Percentiles rank a stretch among this genome's conserved stretches.
phyloP scores from a whole-genome alignment of 352 stramenopile genomes.

The Globisporangium spiculum region DNA sequence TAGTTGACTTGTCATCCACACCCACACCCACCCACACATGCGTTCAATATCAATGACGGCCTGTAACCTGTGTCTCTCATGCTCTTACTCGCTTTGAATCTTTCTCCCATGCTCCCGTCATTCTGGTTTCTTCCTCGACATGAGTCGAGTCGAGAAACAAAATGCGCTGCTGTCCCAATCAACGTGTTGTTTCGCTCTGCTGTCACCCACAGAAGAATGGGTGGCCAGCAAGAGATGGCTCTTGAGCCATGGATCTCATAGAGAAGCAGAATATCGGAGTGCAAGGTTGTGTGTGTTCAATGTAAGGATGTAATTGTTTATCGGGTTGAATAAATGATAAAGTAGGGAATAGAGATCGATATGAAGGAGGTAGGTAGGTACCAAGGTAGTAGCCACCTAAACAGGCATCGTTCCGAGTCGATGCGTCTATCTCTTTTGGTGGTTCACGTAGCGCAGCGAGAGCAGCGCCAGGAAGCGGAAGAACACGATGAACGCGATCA shows the following conservation, averaged over 20 bases:
- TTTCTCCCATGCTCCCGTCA: too few relatives aligned
- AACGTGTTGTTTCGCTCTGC: too few relatives aligned
- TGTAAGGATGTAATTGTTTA: not conserved
- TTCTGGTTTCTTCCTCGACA: too few relatives aligned
- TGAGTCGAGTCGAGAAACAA: too few relatives aligned
- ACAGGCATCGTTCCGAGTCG: not conserved
- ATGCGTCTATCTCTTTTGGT: conserved; percentile 22
- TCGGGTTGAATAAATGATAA: not conserved
- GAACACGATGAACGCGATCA: conserved; percentile 23
- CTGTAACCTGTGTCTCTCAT: too few relatives aligned
- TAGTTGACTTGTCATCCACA: too few relatives aligned
- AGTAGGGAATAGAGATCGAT: not conserved
- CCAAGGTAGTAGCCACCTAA: not conserved
- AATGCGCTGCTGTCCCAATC: too few relatives aligned
- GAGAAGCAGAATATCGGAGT: not conserved
- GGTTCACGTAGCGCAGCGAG: conserved; percentile 23
- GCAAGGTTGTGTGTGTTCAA: not conserved
- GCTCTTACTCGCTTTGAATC: too few relatives aligned
- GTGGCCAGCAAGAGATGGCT: too few relatives aligned
- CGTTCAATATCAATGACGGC: too few relatives aligned
- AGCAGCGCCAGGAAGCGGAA: conserved; percentile 24
- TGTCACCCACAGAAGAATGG: too few relatives aligned
- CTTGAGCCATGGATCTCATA: not conserved
- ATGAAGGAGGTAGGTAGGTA: not conserved
- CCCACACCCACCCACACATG: too few relatives aligned